Conservation (phyloP, 768 basidiomycete species). For the Termitomyces sp. region DNA sequence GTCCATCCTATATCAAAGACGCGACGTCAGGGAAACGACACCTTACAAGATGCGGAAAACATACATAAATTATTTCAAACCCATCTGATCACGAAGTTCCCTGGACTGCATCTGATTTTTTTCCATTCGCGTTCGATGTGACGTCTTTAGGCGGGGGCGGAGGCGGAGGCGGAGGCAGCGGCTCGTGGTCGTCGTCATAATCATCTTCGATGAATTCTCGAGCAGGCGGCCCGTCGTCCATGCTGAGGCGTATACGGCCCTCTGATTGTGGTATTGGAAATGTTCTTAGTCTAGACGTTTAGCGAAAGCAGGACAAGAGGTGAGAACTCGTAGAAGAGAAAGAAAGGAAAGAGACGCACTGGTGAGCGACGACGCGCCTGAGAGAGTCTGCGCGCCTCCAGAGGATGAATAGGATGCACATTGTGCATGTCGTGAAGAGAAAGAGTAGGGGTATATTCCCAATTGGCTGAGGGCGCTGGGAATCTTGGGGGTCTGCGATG, state of each 20-base stretch:
- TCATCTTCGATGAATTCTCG: slow-evolving; percentile 45
- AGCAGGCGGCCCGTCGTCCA: slow-evolving; percentile 73
- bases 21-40: not conserved
- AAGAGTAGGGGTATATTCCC: slow-evolving; percentile 52
- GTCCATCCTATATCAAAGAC: not conserved
- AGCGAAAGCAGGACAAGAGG: not conserved
- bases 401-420: slow-evolving; percentile 56
- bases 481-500: slow-evolving; percentile 50
- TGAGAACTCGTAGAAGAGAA: not conserved
- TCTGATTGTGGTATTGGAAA: slow-evolving; percentile 42
- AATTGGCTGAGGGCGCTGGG: slow-evolving; percentile 62
- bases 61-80: not conserved
- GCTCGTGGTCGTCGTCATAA: slow-evolving; percentile 47
- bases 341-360: slow-evolving; percentile 33
- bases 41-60: not conserved
- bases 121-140: not conserved
- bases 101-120: not conserved
- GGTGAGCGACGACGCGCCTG: slow-evolving; percentile 58
- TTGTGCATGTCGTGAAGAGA: slow-evolving; percentile 54
- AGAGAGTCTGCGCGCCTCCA: slow-evolving; percentile 59
- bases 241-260: slow-evolving; percentile 62
- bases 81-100: not conserved
- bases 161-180: slow-evolving; percentile 9
- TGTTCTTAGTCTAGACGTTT: slow-evolving; percentile 46
- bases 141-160: not conserved